These are phyloP conservation scores for Citrus sinensis DNA, from an alignment of 345 rosid species.

Conservation along the genomic window DVS_A1.0 CM039166.1:23056501-23057000, in stretches of 20 bases:
- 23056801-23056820: conserved; percentile 21
- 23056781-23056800: conserved; percentile 23
- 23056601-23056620: too few species aligned
- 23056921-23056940: conserved; percentile 35
- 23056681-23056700: too few species aligned
- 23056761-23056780: conserved; percentile 32
- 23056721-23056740: conserved; percentile 26
- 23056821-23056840: conserved; percentile 32
- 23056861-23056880: conserved; percentile 33
- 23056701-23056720: background rate
- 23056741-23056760: conserved; percentile 30
- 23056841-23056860: conserved; percentile 37
- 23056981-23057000: conserved; percentile 26
- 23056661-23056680: too few species aligned
- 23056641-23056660: too few species aligned
- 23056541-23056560: too few species aligned
- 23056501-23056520: too few species aligned
- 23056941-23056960: conserved; percentile 35
- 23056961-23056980: conserved; percentile 32
- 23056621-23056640: too few species aligned
- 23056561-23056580: too few species aligned
- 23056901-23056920: conserved; percentile 32
- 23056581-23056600: too few species aligned
- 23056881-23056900: conserved; percentile 40
- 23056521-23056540: too few species aligned